Conservation (phyloP, 1,284 basidiomycete species). For the Tilletiopsis washingtonensis region DNA sequence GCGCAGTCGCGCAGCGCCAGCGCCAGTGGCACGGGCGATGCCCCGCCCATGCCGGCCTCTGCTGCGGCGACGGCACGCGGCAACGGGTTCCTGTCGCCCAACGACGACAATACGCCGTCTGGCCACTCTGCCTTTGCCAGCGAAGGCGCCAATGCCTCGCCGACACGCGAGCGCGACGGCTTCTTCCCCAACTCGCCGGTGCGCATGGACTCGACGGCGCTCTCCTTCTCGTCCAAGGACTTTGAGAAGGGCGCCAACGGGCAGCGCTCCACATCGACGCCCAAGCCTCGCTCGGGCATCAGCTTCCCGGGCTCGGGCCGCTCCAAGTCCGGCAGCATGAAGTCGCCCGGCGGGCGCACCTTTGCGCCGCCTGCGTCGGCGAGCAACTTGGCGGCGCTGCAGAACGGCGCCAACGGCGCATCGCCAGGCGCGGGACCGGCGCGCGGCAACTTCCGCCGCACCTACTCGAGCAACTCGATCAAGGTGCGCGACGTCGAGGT, state of each 20-base stretch:
- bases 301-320: slow-evolving; percentile 28
- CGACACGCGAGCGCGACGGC: slow-evolving; percentile 8
- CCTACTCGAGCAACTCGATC: slow-evolving; percentile 95
- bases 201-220: slow-evolving; percentile 39
- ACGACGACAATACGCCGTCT: slow-evolving; percentile 53
- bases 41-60: slow-evolving; percentile 1
- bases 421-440: slow-evolving; percentile 44
- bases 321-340: slow-evolving; percentile 19
- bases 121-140: slow-evolving; percentile 9
- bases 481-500: slow-evolving; percentile 61
- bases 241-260: slow-evolving; percentile 27
- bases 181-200: slow-evolving; percentile 39
- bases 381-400: slow-evolving; percentile 20
- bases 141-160: slow-evolving; percentile 9
- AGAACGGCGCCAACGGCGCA: slow-evolving; percentile 44
- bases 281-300: slow-evolving; percentile 27
- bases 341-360: not conserved
- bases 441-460: slow-evolving; percentile 67
- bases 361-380: slow-evolving; percentile 40
- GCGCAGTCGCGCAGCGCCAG: slow-evolving; percentile 12
- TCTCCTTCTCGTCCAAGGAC: slow-evolving; percentile 40
- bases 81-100: slow-evolving; percentile 46
- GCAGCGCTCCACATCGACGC: slow-evolving; percentile 15
- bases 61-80: slow-evolving; percentile 6
- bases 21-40: slow-evolving; percentile 3